Evolutionary conservation across 2,329 filamentous ascomycete species (phyloP), one percentile per base, ranked within the genome.

Genomic region (Pseudogymnoascus sp.): DNA sequence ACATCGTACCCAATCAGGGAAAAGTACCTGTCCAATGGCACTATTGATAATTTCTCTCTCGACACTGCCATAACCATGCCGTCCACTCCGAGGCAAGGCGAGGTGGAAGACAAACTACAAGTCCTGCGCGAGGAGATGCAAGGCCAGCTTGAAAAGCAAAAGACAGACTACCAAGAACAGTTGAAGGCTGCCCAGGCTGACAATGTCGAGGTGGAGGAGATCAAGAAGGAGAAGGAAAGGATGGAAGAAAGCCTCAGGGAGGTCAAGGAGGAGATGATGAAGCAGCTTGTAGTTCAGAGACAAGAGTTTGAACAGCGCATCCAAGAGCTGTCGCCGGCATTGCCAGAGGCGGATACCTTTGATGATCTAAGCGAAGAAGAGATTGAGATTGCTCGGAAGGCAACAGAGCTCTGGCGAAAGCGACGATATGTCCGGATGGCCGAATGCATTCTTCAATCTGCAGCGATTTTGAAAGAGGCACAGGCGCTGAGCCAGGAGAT

Each of bases 401-500:
- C 86, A 1, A 79, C 90, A 62, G 80, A 83, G 66, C 86, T 89
- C 69, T 99, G 95, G 95, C 86, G 86, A 66, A 83, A 88, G 68
- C 86, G 91, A 31, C 90, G 91, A 71, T 97, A 93, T 70, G 91
- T 99, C 64, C 87, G 88, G 63, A 96, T 99, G 90, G 93, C 93
- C 2, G 95, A 97, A 75, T 86, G 88, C 1, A 87, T 97, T 29
- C 79, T 99, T 54, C 92, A 96, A 72, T 88, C 96, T 73, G 93
- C 93, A 2, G 86, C 90, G 6, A 85, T 87, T 29, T 76, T 99
- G 64, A 99, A 99, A 74, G 95, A 99, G 76, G 95, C 95, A 1
- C 95, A 99, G 73, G 88, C 99, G 66, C 95, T 99, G 91, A 96
- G 93, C 77, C 93, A 96, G 70, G 91, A 96, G 71, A 89, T 99